These are phyloP conservation scores for Saturnispora quitensis DNA, from an alignment of 805 yeast genomes.

Conservation along the genomic window DNA sequence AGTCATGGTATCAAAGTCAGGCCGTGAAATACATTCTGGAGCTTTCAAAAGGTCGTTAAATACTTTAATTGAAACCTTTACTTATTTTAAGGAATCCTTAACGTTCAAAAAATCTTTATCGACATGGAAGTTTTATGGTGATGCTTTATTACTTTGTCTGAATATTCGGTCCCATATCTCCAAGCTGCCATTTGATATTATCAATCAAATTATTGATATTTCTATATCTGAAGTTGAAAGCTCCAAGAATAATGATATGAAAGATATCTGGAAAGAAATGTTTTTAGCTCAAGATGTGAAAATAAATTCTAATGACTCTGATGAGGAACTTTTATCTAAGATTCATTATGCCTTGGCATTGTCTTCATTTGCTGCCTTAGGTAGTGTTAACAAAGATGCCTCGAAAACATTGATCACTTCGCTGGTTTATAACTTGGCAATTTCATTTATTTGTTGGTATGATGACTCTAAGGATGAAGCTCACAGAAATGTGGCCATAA, in stretches of 20 bases:
- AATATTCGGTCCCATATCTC: constrained; percentile 44
- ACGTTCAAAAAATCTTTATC: constrained; percentile 33
- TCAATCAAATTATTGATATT: constrained; percentile 21
- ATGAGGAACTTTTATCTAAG: background rate
- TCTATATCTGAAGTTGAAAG: constrained; percentile 6
- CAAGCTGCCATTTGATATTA: constrained; percentile 36
- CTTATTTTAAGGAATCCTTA: constrained; percentile 18
- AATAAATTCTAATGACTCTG: background rate
- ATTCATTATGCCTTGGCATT: constrained; percentile 31
- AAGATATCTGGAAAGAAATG: constrained; percentile 5
- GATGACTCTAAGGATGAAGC: constrained; percentile 14
- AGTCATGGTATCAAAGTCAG: constrained; percentile 46
- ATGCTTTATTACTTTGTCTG: constrained; percentile 45
- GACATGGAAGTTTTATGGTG: constrained; percentile 61
- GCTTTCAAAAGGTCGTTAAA: constrained; percentile 59
- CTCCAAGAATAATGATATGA: background rate
- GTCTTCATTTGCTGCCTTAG: constrained; percentile 38
- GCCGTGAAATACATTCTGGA: constrained; percentile 45
- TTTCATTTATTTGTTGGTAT: constrained; percentile 46
- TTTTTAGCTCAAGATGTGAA: background rate
- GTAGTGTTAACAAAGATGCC: constrained; percentile 27
- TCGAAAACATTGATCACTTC: constrained; percentile 47
- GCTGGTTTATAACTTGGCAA: constrained; percentile 59
- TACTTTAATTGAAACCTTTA: constrained; percentile 31
- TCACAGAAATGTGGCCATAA: constrained; percentile 43